These are phyloP conservation scores for Coniosporium tulheliwenetii DNA, from an alignment of 2,329 filamentous ascomycete genomes.

Conservation along the genomic window DNA sequence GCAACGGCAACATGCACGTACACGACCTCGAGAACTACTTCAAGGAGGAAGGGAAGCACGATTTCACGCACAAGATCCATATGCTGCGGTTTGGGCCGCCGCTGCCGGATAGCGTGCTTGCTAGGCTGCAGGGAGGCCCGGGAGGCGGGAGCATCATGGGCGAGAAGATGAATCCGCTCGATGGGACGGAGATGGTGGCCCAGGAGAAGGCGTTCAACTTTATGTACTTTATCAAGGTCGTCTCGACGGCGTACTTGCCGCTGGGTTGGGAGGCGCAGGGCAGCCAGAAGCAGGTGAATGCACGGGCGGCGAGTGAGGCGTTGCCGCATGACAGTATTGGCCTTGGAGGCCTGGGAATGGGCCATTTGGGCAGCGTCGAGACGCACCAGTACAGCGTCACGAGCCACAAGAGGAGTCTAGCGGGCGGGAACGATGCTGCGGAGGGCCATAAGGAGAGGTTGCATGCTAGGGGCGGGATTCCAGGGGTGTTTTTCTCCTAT, in stretches of 20 bases:
- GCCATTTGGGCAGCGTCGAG: constrained; percentile 67
- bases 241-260: constrained; percentile 86
- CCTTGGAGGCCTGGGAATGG: constrained; percentile 53
- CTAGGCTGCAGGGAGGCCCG: constrained; percentile 14
- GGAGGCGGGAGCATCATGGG: constrained; percentile 38
- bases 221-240: constrained; percentile 99
- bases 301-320: constrained; percentile 8
- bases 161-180: constrained; percentile 64
- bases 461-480: constrained; percentile 82
- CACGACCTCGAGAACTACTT: constrained; percentile 96
- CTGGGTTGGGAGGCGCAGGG: constrained; percentile 65
- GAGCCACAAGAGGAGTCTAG: constrained; percentile 79
- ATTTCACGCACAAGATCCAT: constrained; percentile 81
- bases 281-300: constrained; percentile 14
- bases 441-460: constrained; percentile 86
- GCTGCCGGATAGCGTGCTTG: constrained; percentile 55
- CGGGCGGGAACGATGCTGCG: constrained; percentile 66
- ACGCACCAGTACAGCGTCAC: constrained; percentile 98
- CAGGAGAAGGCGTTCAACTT: constrained; percentile 80
- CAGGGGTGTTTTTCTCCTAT: constrained; percentile 97
- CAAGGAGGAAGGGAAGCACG: constrained; percentile 58
- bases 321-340: constrained; percentile 35
- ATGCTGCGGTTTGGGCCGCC: constrained; percentile 84
- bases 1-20: constrained; percentile 90
- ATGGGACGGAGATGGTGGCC: constrained; percentile 61